Conservation (phyloP, 257 asterid species). For the Plantago elongata region DNA sequence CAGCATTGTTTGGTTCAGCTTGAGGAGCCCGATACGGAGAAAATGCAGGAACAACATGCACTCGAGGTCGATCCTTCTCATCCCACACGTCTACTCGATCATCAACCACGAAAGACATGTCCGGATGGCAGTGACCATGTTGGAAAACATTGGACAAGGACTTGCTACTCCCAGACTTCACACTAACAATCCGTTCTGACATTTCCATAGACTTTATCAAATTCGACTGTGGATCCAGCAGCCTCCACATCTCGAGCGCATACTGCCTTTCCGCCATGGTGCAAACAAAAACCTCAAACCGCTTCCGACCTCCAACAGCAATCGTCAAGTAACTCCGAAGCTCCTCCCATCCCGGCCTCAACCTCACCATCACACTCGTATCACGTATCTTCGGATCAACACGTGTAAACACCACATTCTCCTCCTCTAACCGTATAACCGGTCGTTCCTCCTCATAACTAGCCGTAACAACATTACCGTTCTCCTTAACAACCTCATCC, state of each 20-base stretch:
- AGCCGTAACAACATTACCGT: slow-evolving; percentile 72
- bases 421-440: slow-evolving; percentile 79
- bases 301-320: slow-evolving; percentile 82
- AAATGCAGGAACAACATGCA: slow-evolving; percentile 97
- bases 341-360: slow-evolving; percentile 99
- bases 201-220: slow-evolving; percentile 66
- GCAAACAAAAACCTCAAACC: slow-evolving; percentile 98
- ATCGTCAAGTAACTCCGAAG: slow-evolving; percentile 76
- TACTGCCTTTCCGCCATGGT: slow-evolving; percentile 99
- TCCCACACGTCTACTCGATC: slow-evolving; percentile 98
- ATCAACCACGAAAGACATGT: slow-evolving; percentile 94
- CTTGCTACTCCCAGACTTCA: slow-evolving; percentile 80
- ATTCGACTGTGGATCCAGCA: slow-evolving; percentile 91
- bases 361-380: slow-evolving; percentile 96
- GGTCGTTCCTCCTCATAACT: slow-evolving; percentile 87
- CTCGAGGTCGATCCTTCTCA: slow-evolving; percentile 93
- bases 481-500: slow-evolving; percentile 71
- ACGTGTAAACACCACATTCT: slow-evolving; percentile 86
- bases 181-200: slow-evolving; percentile 83
- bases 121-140: slow-evolving; percentile 83
- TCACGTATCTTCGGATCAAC: slow-evolving; percentile 95
- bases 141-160: slow-evolving; percentile 91
- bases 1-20: slow-evolving; percentile 86
- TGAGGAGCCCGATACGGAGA: slow-evolving; percentile 96
- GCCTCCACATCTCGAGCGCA: slow-evolving; percentile 99